Percentiles rank a stretch among this genome's conserved stretches.
Evolutionary conservation across 1,284 basidiomycete genomes (phyloP).

Genomic region (Caloboletus inedulis): DNA sequence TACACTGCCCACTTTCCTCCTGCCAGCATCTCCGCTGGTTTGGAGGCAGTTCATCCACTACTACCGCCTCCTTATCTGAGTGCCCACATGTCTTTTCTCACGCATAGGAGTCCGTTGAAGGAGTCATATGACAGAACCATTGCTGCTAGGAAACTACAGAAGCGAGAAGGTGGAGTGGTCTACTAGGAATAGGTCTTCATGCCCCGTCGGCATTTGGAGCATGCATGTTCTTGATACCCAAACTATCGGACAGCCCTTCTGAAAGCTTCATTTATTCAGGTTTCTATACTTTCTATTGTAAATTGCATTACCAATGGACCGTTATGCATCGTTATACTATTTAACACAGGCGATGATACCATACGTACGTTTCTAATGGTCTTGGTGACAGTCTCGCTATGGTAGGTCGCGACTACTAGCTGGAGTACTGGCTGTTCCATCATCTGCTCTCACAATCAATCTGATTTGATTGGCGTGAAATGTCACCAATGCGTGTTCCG

Average conservation of each 20-base stretch:
- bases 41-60: constrained; percentile 61
- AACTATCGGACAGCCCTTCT: constrained; percentile 10
- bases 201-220: not conserved
- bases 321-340: constrained; percentile 10
- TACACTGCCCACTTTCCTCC: constrained; percentile 53
- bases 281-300: constrained; percentile 29
- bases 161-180: constrained; percentile 13
- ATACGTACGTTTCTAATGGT: not conserved
- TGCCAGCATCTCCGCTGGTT: constrained; percentile 45
- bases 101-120: constrained; percentile 58
- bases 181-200: not conserved
- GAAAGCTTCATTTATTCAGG: constrained; percentile 25
- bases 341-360: constrained; percentile 12
- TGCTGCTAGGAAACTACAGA: constrained; percentile 46
- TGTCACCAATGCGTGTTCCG: not conserved
- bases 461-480: not conserved
- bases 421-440: not conserved
- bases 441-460: not conserved
- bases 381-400: not conserved
- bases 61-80: constrained; percentile 66
- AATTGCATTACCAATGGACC: constrained; percentile 18
- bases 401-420: not conserved
- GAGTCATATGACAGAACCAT: constrained; percentile 68
- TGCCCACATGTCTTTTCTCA: constrained; percentile 64
- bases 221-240: constrained; percentile 25